Base-by-base conservation (phyloP, 352 stramenopile species). In the Phytophthora citrophthora region DNA sequence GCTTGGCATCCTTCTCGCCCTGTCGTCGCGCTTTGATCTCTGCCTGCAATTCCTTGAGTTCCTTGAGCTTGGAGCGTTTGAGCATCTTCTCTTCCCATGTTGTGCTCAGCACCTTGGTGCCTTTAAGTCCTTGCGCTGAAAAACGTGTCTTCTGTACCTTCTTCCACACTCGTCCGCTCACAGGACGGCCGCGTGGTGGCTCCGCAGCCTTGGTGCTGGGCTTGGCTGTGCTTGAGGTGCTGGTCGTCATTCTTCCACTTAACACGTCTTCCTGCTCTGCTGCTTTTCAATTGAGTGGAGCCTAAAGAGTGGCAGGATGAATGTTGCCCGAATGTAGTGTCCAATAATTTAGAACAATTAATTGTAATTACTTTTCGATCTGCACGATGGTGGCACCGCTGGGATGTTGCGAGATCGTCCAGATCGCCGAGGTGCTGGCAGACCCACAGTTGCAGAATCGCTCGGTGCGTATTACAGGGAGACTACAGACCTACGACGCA, bases 81-180 rank as follows among this genome's bases (percentile, higher is more conserved):
- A 83, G 72, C 75, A 92, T 61, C 72, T 97, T 97, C 68, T 90
- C 70, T 31, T 97, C 88, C 89, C 89, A 97, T 54, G 89, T 91
- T 26, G 85, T 91, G 75, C 86, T 95, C 61, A 97, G 69, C 61
- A 83, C 79, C 53, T 86, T 89, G 32, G 83, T 91, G 64, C 80
- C 85, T 56, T 92, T 94, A 56, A 85, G 86, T 39, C 74, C 76
- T 61, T 84, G 79, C 45, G 79, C 55, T 56, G 85, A 94, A 67
- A 94, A 94, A 46, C 86, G 83, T 61, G 71, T 79, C 61, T 83
- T 92, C 76, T 95, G 86, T 64, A 83, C 76, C 54, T 88, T 93
- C 73, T 95, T 95, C 88, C 88, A 95, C 52, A 77, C 70, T 47
- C 86, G 86, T 5, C 86, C 86, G 57, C 88, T 95, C 58, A 93